These are phyloP conservation scores for Fusarium torulosum DNA, from an alignment of 2,329 filamentous ascomycete species.

Conservation along the genomic window DNA sequence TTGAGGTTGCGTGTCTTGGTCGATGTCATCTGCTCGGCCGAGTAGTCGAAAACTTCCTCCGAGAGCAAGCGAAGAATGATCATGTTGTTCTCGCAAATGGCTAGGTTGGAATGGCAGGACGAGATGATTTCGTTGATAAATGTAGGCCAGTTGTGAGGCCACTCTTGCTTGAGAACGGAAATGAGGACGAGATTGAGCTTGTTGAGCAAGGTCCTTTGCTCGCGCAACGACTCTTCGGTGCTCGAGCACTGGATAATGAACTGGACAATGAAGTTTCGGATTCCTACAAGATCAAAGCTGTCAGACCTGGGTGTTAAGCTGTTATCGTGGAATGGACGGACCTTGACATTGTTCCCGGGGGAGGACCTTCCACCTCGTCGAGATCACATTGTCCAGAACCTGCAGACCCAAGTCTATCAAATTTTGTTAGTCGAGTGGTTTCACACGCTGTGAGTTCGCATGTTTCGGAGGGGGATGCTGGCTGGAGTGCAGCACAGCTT, in stretches of 20 bases:
- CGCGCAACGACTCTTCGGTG: conserved; percentile 87
- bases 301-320: conserved; percentile 24
- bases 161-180: conserved; percentile 98
- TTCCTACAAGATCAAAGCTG: conserved; percentile 68
- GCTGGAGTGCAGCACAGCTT: conserved; percentile 4
- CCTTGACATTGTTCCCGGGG: conserved; percentile 96
- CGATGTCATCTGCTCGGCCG: conserved; percentile 99
- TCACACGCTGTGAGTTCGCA: conserved; percentile 8
- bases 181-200: conserved; percentile 98
- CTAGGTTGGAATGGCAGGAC: conserved; percentile 93
- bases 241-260: conserved; percentile 96
- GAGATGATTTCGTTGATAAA: conserved; percentile 99
- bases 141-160: conserved; percentile 99
- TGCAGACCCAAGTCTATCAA: conserved; percentile 86
- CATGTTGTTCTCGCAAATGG: conserved; percentile 99
- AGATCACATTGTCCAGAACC: conserved; percentile 97
- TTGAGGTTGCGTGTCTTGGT: conserved; percentile 96
- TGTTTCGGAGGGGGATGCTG: conserved; percentile 1
- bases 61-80: conserved; percentile 94
- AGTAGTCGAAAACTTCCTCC: conserved; percentile 99
- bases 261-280: conserved; percentile 98
- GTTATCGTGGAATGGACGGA: conserved; percentile 49
- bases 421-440: conserved; percentile 45
- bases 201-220: conserved; percentile 91
- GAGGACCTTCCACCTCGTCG: conserved; percentile 98